A percentile compares a stretch with the other conserved stretches of the same genome.
Evolutionary conservation across 2,329 filamentous ascomycete genomes (phyloP).

Genomic region (Pseudogymnoascus sp.): DNA sequence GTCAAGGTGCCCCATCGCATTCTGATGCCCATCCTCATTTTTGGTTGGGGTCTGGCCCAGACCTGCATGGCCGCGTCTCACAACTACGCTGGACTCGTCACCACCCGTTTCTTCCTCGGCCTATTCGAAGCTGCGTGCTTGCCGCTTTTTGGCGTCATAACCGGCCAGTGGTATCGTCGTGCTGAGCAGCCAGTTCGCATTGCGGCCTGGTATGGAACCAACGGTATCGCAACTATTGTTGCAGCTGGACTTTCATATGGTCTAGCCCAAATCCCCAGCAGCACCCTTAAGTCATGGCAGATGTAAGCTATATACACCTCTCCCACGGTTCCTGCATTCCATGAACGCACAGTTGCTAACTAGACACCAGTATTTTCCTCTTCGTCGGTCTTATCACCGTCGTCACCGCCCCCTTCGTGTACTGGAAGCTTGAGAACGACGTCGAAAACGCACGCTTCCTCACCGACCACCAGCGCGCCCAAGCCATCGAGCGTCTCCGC

Average conservation of each 20-base stretch:
- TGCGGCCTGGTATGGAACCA: conserved; percentile 28
- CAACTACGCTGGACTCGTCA: conserved; percentile 67
- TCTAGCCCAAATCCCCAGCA: conserved; percentile 35
- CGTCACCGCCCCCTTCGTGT: conserved; percentile 46
- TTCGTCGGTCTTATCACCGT: conserved; percentile 55
- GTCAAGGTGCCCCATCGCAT: conserved; percentile 52
- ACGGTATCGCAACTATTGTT: conserved; percentile 25
- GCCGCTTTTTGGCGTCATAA: conserved; percentile 31
- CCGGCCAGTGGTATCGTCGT: conserved; percentile 31
- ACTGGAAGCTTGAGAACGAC: conserved; percentile 52
- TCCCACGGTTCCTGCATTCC: conserved; percentile 39
- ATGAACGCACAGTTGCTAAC: conserved; percentile 33
- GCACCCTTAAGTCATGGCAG: conserved; percentile 29
- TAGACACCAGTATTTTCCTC: conserved; percentile 58
- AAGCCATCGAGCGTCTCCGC: conserved; percentile 63
- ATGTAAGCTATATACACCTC: conserved; percentile 27
- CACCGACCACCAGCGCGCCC: conserved; percentile 54
- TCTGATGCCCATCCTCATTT: conserved; percentile 41
- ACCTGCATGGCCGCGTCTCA: conserved; percentile 35
- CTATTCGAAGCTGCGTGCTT: conserved; percentile 55
- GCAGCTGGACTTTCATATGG: conserved; percentile 26
- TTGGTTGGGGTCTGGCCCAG: conserved; percentile 42
- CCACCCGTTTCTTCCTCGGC: conserved; percentile 78
- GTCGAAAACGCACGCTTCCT: conserved; percentile 42
- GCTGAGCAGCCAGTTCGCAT: conserved; percentile 31